Conservation (phyloP, 1,139 yeast genomes). For the Diutina mesorugosa region DNA sequence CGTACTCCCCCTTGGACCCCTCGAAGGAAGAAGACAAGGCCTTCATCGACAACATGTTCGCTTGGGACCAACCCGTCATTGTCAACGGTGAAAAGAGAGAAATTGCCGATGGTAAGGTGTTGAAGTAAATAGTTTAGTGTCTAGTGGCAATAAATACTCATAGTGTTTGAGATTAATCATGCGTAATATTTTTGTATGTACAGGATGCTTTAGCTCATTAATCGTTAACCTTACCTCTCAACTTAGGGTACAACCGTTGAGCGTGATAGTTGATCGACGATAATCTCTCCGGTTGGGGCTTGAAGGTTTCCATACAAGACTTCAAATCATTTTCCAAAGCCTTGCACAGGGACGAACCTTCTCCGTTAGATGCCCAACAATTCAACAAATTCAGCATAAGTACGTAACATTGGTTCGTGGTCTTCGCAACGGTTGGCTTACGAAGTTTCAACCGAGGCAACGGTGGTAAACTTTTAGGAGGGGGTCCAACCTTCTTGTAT, state of each 20-base stretch:
- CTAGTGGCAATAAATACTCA: not conserved
- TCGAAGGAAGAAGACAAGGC: conserved; percentile 56
- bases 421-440: conserved; percentile 43
- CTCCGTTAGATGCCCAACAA: conserved; percentile 96
- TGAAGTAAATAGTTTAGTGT: conserved; percentile 34
- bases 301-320: conserved; percentile 33
- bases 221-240: conserved; percentile 15
- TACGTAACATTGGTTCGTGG: conserved; percentile 62
- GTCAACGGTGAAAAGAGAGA: conserved; percentile 48
- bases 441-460: conserved; percentile 65
- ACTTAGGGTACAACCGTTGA: conserved; percentile 64
- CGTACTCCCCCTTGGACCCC: conserved; percentile 55
- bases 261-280: conserved; percentile 72
- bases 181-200: not conserved
- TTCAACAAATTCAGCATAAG: conserved; percentile 76
- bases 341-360: conserved; percentile 57
- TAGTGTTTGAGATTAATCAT: not conserved
- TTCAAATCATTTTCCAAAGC: conserved; percentile 42
- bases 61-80: conserved; percentile 61
- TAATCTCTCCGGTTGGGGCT: conserved; percentile 30
- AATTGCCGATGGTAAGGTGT: conserved; percentile 47
- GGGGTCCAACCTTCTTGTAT: conserved; percentile 17
- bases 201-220: not conserved
- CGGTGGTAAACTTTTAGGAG: conserved; percentile 43
- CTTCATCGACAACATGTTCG: conserved; percentile 65